Percentiles rank a stretch among this genome's conserved stretches.
Conservation (phyloP, 148 eudicot species). For the Silene conica region DNA sequence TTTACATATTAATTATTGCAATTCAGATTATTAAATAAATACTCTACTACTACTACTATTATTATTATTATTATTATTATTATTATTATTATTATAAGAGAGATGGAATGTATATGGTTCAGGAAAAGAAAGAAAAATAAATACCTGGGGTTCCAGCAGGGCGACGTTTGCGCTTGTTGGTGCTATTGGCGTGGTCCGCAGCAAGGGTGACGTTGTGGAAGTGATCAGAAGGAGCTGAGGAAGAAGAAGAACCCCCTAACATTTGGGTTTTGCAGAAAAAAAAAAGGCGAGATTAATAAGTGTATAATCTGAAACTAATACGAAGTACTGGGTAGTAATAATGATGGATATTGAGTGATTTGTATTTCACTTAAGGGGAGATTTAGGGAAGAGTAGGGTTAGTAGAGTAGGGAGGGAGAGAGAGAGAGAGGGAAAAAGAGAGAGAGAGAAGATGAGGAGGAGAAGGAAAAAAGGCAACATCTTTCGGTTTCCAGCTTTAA, state of each 20-base stretch:
- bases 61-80: too few relatives aligned
- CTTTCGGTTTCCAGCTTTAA: constrained; percentile 32
- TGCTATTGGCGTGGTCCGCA: constrained; percentile 19
- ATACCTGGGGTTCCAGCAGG: constrained; percentile 95
- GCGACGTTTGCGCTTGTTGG: constrained; percentile 62
- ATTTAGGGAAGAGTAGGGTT: constrained; percentile 10
- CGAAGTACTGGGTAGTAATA: not conserved
- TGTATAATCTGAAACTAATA: not conserved
- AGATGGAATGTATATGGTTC: too few relatives aligned
- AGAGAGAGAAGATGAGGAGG: constrained; percentile 20
- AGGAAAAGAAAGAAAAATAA: not conserved
- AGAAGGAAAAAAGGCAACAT: constrained; percentile 28
- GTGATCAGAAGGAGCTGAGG: constrained; percentile 20
- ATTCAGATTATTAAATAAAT: too few relatives aligned
- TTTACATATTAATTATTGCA: not conserved
- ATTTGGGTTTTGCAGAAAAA: constrained; percentile 2
- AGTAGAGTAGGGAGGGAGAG: not conserved
- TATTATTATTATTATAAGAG: too few relatives aligned
- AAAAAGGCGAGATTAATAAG: too few relatives aligned
- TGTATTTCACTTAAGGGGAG: constrained; percentile 1
- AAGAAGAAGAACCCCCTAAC: constrained; percentile 31
- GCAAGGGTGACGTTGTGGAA: not conserved
- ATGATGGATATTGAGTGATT: constrained; percentile 7
- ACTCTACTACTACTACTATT: too few relatives aligned
- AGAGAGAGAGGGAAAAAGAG: not conserved